Conservation (phyloP, 768 basidiomycete species). For the Phlebiopsis flavidoalba region DNA sequence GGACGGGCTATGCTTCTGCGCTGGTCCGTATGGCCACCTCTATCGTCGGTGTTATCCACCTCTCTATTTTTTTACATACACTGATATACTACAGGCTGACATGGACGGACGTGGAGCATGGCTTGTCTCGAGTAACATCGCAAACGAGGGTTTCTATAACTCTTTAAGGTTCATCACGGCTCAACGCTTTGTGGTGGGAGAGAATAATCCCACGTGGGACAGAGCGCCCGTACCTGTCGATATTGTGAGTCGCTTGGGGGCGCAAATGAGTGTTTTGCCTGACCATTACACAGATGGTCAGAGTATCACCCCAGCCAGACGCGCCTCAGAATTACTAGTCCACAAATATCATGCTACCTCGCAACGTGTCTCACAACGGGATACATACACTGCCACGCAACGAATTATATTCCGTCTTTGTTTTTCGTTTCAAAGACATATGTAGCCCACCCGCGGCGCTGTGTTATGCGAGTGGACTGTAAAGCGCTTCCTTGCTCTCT, state of each 20-base stretch:
- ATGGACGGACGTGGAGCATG: conserved; percentile 1
- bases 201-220: conserved; percentile 13
- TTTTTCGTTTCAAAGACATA: no score
- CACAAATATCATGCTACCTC: no score
- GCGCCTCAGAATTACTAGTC: no score
- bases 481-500: no score
- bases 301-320: no score
- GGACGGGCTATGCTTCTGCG: conserved; percentile 15
- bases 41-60: neutral
- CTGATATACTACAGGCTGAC: conserved; percentile 10
- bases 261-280: neutral
- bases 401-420: no score
- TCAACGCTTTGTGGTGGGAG: neutral
- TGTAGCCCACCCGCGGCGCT: no score
- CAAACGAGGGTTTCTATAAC: conserved; percentile 14
- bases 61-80: neutral
- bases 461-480: no score
- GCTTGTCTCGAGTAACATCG: conserved; percentile 12
- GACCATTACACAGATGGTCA: neutral
- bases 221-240: conserved; percentile 10
- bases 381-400: no score
- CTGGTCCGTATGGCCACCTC: conserved; percentile 6
- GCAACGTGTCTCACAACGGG: no score
- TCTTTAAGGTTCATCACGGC: conserved; percentile 10
- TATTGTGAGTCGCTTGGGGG: conserved; percentile 6